Evolutionary conservation across 768 basidiomycete species (phyloP), one percentile per base, ranked within the genome.

Genomic region (Gloeopeniophorella convolvens): DNA sequence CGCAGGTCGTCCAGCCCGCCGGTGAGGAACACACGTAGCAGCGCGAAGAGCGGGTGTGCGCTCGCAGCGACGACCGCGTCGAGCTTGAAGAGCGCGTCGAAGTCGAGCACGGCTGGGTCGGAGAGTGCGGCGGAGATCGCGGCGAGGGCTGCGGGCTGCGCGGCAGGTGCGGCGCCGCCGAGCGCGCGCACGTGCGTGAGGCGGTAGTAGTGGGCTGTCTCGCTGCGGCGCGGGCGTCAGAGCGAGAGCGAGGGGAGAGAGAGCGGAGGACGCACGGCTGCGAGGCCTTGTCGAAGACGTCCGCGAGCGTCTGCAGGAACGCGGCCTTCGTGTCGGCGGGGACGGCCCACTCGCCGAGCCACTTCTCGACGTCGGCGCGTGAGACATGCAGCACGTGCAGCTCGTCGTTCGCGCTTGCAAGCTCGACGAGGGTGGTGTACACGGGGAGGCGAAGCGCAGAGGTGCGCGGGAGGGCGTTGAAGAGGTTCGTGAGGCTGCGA

Each of bases 1-100:
- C 70, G 71, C 58, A 82, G 83, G 51, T 89, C 81, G 23, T 72
- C 44, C 0, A 89, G 65, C 2, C 82, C 82, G 16, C 75, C 72
- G 54, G 71, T 80, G 35, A 88, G 70, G 72, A 89, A 89, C 56
- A 89, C 74, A 50, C 81, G 80, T 20, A 92, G 68, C n/a, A 91
- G 79, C 21, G 78, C 66, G 64, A 84, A 90, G 10, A 90, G 72
- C 27, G 82, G 81, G 62, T 87, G 80, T 40, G 78, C 76, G 62
- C 85, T 83, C 30, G 72, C 67, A 11, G 77, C 74, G 34, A 85
- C 65, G 30, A 89, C 76, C 1, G 81, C 77, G 46, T 89, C 82
- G 33, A 94, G 71, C 53, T 82, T 84, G 72, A 90, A 82, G 24
- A 90, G 68, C 6, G 81, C 65, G 64, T 93, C 89, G 60, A 92